phyloP scores from a whole-genome alignment of 2,329 filamentous ascomycete species.

The Fusarium sp. region DNA sequence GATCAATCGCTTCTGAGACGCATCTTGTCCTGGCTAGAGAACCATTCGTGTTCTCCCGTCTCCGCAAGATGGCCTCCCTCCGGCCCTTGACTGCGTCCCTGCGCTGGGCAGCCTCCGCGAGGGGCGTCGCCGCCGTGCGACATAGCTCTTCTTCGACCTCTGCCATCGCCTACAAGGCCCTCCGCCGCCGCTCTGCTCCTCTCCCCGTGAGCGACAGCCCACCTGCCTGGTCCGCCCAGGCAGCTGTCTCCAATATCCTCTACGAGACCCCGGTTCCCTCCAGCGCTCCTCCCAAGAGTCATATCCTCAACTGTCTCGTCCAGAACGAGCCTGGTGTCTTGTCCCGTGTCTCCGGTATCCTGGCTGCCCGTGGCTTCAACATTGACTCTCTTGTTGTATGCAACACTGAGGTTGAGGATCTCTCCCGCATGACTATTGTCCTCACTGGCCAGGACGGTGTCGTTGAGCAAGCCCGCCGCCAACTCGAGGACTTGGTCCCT shows the following conservation, averaged over 20 bases:
- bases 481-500: constrained; percentile 95
- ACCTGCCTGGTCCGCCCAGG: constrained; percentile 87
- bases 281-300: constrained; percentile 85
- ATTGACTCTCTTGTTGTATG: constrained; percentile 98
- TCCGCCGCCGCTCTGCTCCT: constrained; percentile 89
- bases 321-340: constrained; percentile 99
- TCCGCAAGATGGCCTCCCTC: constrained; percentile 58
- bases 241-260: constrained; percentile 96
- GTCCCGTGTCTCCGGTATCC: constrained; percentile 94
- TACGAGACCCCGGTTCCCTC: constrained; percentile 96
- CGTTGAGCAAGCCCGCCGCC: constrained; percentile 93
- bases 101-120: constrained; percentile 50
- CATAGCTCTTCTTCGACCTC: constrained; percentile 75
- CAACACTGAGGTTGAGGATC: constrained; percentile 95
- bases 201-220: constrained; percentile 81
- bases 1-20: constrained; percentile 37
- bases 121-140: constrained; percentile 49
- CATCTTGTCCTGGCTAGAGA: constrained; percentile 44
- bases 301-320: constrained; percentile 97
- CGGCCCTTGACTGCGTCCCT: constrained; percentile 56
- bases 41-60: constrained; percentile 37
- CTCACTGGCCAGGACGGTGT: constrained; percentile 95
- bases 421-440: constrained; percentile 99
- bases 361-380: constrained; percentile 97
- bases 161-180: constrained; percentile 95